Evolutionary conservation across 345 rosid species (phyloP).

Genomic region (Dipteronia dyeriana): DNA sequence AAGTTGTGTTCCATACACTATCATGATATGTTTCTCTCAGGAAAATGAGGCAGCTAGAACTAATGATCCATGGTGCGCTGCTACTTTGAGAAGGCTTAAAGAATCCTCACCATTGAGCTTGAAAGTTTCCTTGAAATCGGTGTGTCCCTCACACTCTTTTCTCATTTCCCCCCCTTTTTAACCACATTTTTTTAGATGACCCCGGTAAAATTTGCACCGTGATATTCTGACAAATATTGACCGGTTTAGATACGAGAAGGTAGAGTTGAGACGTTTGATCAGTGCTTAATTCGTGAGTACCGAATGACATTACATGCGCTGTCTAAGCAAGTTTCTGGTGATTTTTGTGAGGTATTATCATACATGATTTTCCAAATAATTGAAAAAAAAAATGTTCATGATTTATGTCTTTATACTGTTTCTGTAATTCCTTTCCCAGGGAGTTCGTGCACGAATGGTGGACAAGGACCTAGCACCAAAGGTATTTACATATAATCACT

Average conservation of each 20-base stretch:
- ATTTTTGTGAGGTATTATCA: constrained; percentile 70
- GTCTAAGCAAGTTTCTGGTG: constrained; percentile 50
- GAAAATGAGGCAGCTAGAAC: constrained; percentile 57
- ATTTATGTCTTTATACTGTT: neutral
- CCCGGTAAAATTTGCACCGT: neutral
- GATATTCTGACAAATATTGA: constrained; percentile 16
- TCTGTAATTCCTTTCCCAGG: constrained; percentile 40
- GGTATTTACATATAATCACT: constrained; percentile 36
- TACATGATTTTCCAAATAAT: neutral
- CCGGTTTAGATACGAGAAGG: constrained; percentile 73
- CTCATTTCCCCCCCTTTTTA: neutral
- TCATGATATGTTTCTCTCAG: constrained; percentile 35
- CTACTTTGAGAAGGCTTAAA: constrained; percentile 63
- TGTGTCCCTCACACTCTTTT: constrained; percentile 39
- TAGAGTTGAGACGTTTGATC: constrained; percentile 77
- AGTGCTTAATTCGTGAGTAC: constrained; percentile 80
- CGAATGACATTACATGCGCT: constrained; percentile 78
- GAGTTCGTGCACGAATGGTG: constrained; percentile 83
- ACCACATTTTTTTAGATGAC: neutral
- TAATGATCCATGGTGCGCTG: constrained; percentile 67
- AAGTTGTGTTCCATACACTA: neutral
- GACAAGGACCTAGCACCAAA: constrained; percentile 76
- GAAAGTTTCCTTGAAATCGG: constrained; percentile 91
- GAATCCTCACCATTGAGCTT: constrained; percentile 86
- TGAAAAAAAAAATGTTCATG: constrained; percentile 12